Percentiles rank a stretch among this genome's conserved stretches.
Evolutionary conservation across 345 rosid species (phyloP).

Genomic region (Xanthoceras sorbifolium): DNA sequence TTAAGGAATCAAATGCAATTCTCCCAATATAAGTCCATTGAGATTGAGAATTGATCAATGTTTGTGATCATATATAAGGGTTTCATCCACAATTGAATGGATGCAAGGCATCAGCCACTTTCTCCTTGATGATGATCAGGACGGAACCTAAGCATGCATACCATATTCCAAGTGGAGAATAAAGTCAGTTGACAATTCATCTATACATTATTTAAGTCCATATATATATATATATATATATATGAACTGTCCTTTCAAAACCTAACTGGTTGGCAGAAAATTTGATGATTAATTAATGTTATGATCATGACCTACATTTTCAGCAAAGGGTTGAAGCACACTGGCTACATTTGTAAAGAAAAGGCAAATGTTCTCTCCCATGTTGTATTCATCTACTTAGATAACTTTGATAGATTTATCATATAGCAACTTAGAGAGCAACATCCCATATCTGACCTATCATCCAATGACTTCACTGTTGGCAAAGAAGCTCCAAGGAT

Average conservation of each 20-base stretch:
- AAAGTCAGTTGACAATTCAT: constrained; percentile 17
- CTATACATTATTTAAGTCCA: constrained; percentile 9
- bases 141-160: constrained; percentile 15
- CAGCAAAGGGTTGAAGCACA: not conserved
- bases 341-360: not conserved
- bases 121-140: constrained; percentile 6
- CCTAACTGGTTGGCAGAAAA: constrained; percentile 1
- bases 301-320: constrained; percentile 1
- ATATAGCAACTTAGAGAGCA: not conserved
- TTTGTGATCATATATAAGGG: not conserved
- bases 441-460: constrained; percentile 1
- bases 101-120: constrained; percentile 24
- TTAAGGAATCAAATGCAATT: constrained; percentile 26
- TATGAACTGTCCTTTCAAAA: not conserved
- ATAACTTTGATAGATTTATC: not conserved
- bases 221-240: not conserved
- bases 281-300: not conserved
- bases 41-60: not conserved
- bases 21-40: constrained; percentile 13
- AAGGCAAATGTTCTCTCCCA: too few species aligned
- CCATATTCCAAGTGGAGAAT: constrained; percentile 29
- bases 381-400: not conserved
- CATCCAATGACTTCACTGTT: not conserved
- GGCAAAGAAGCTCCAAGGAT: not conserved
- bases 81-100: constrained; percentile 15